Conservation (phyloP, 495 filamentous ascomycete genomes). For the Parmelia sp. region DNA sequence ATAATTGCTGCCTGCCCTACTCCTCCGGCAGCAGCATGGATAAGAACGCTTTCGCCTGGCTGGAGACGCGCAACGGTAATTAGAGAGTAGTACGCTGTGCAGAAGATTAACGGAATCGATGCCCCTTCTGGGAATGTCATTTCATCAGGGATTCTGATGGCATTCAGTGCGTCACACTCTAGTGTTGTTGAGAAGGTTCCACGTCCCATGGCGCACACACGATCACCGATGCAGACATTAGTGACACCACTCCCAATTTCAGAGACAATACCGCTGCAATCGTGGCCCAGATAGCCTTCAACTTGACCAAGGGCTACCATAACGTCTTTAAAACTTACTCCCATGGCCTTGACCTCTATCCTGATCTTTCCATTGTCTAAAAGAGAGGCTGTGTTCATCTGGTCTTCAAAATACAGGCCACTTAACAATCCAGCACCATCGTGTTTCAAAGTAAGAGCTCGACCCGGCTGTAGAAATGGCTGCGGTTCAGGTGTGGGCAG, state of each 20-base stretch:
- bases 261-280: slow-evolving; percentile 34
- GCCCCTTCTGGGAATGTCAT: slow-evolving; percentile 6
- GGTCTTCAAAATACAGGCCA: slow-evolving; percentile 33
- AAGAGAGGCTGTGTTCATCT: slow-evolving; percentile 17
- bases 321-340: slow-evolving; percentile 39
- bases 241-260: slow-evolving; percentile 20
- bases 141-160: background rate
- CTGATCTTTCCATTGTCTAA: slow-evolving; percentile 30
- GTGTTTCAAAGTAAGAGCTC: slow-evolving; percentile 11
- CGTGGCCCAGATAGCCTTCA: slow-evolving; percentile 29
- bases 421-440: slow-evolving; percentile 22
- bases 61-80: background rate
- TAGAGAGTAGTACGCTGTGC: slow-evolving; percentile 9
- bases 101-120: background rate
- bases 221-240: background rate
- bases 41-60: slow-evolving; percentile 33
- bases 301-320: slow-evolving; percentile 37
- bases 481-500: background rate
- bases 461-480: slow-evolving; percentile 2
- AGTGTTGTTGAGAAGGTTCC: slow-evolving; percentile 23
- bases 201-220: slow-evolving; percentile 26
- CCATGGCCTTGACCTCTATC: slow-evolving; percentile 29
- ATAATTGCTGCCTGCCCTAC: slow-evolving; percentile 45
- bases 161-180: background rate
- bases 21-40: slow-evolving; percentile 44